Evolutionary conservation across 495 filamentous ascomycete genomes (phyloP), one percentile per base, ranked within the genome.

Genomic region (Thozetella sp.): DNA sequence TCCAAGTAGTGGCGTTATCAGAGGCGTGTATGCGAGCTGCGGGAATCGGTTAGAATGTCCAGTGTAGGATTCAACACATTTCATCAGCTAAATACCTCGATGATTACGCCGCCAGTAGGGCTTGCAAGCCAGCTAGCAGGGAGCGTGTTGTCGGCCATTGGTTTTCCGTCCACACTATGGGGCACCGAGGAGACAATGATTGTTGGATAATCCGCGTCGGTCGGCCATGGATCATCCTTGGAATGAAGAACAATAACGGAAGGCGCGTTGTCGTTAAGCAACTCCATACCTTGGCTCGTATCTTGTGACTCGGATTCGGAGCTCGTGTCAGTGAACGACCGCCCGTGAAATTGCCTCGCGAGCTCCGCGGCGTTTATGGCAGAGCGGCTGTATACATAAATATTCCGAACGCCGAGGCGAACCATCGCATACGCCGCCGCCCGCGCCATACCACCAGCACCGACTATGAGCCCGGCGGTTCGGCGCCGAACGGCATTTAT

Each of bases 381-480:
- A 0, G 86, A 90, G 15, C 88, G 80, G 60, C 91, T 91, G 66
- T 81, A 86, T 53, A 93, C 81, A 67, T 88, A 85, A 58, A 93
- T 88, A 65, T 88, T 87, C 43, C 84, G 84, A 61, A 90, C 89
- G n/a, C 90, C 90, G 13, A 92, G 76, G 56, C 87, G 86, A 22
- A 91, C 80, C 84, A 93, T 84, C 10, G 90, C 87, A 60, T 92
- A 92, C n/a, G 90, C 80, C 17, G 90, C 87, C 0, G 89, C 87
- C 46, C 90, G 80, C 11, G 86, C 89, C 87, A 91, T 92, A 0
- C 90, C 89, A 37, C 90, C 90, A 2, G 90, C 89, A 22, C 90
- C 90, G 60, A 91, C 84, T 11, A 93, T 82, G 13, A 93, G 67
- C 0, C 83, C 88, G 0, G 83, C 85, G 3, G 85, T 89, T 48